Conservation (phyloP, 73 alveolate species). For the Paramecium sonneborni region DNA sequence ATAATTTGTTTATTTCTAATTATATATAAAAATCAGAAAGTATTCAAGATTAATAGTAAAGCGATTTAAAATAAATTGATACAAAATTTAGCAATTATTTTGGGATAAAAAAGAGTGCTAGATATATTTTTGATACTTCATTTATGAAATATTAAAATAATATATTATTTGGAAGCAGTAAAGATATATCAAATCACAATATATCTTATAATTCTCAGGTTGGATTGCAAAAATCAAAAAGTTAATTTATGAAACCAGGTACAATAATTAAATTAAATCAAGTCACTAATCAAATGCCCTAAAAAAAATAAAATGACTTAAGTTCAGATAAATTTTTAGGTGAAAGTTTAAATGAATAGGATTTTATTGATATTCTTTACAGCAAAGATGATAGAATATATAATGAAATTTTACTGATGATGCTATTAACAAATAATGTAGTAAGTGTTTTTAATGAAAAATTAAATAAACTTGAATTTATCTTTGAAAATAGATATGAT, state of each 20-base stretch:
- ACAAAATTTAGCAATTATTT: not conserved
- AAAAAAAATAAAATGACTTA: not conserved
- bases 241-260: not conserved
- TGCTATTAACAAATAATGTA: not conserved
- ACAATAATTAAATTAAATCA: not conserved
- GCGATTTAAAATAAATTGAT: not conserved
- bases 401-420: slow-evolving; percentile 30
- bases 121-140: not conserved
- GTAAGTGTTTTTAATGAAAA: not conserved
- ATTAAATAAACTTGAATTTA: not conserved
- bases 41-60: not conserved
- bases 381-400: not conserved
- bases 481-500: not conserved
- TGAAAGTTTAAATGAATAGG: not conserved
- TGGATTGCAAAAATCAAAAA: not conserved
- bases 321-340: not conserved
- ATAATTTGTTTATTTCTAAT: not conserved
- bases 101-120: not conserved
- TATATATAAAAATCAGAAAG: not conserved
- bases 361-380: slow-evolving; percentile 10
- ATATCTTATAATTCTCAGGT: not conserved
- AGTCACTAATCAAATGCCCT: not conserved
- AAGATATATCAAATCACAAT: not conserved
- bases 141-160: not conserved
- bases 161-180: not conserved